A percentile compares a stretch with the other conserved stretches of the same genome.
phyloP scores from a whole-genome alignment of 305 asterid species.

The Ruellia speciosa region DNA sequence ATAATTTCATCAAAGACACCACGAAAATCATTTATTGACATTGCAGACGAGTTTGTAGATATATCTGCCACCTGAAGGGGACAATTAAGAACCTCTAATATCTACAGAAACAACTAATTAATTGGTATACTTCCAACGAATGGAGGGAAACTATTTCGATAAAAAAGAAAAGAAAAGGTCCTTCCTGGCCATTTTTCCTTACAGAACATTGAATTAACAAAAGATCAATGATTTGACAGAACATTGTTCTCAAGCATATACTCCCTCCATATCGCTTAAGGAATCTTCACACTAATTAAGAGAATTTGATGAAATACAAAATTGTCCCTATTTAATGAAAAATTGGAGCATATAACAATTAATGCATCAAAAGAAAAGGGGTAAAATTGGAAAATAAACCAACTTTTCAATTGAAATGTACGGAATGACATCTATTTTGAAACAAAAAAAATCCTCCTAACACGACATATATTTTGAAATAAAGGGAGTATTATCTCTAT shows the following conservation, averaged over 20 bases:
- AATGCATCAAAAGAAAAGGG: no score
- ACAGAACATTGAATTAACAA: neutral
- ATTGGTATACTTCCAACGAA: neutral
- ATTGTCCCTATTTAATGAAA: neutral
- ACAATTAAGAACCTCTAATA: slow-evolving; percentile 14
- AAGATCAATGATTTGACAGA: neutral
- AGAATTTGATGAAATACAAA: no score
- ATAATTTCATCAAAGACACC: neutral
- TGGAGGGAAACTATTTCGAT: slow-evolving; percentile 18
- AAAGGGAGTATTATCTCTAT: no score
- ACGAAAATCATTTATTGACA: neutral
- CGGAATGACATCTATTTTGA: no score
- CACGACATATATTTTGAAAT: no score
- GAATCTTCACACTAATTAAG: neutral
- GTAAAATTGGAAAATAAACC: no score
- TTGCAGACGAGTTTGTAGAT: neutral
- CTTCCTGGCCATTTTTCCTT: neutral
- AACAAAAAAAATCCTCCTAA: no score
- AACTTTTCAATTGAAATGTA: no score
- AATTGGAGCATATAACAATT: no score
- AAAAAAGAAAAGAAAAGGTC: no score
- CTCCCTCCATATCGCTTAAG: neutral
- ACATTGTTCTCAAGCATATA: neutral
- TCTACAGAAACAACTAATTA: neutral
- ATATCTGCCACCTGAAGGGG: slow-evolving; percentile 24